Conservation (phyloP, 148 eudicot species). For the Chenopodium berlandieri region DNA sequence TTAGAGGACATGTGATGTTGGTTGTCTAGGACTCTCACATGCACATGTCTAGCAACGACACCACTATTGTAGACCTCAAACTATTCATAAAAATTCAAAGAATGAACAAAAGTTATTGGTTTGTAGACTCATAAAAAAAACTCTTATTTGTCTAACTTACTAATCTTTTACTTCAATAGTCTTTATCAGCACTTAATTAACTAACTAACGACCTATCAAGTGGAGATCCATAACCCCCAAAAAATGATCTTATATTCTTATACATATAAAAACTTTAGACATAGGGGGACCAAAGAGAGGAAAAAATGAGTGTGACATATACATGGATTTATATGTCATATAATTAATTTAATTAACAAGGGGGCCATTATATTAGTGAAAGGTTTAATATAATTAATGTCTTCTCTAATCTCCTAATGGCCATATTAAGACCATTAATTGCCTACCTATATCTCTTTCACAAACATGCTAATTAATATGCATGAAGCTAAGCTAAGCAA, state of each 20-base stretch:
- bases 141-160: not conserved
- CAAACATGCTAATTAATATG: not conserved
- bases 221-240: conserved; percentile 1
- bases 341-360: not conserved
- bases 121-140: too few relatives aligned
- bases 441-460: not conserved
- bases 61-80: not conserved
- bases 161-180: not conserved
- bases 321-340: not conserved
- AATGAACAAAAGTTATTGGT: too few relatives aligned
- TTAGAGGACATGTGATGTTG: too few relatives aligned
- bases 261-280: not conserved
- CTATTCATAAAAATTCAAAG: not conserved
- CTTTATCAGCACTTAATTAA: not conserved
- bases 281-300: not conserved
- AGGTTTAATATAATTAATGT: not conserved
- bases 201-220: not conserved
- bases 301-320: not conserved
- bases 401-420: conserved; percentile 13
- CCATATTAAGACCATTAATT: conserved; percentile 1
- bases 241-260: not conserved
- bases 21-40: not conserved
- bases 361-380: not conserved
- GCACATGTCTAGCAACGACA: not conserved
- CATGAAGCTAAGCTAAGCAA: not conserved